Base-by-base conservation (phyloP, 495 filamentous ascomycete species). In the Cercophora scortea region DNA sequence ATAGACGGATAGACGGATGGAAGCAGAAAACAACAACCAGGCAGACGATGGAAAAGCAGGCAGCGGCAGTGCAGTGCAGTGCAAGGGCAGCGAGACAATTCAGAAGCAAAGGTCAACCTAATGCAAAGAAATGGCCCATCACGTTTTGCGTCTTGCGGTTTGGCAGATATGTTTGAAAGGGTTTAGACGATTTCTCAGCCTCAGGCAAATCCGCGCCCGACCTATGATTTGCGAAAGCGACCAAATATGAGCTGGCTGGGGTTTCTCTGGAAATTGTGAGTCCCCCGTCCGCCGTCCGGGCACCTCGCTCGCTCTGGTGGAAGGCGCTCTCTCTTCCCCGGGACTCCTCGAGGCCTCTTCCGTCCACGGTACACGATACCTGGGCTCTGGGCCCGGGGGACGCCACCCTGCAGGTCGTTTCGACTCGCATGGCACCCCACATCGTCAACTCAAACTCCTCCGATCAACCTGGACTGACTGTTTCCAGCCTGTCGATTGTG, bases 211-310 rank as follows among this genome's bases (percentile, higher is more conserved):
- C 60, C 42, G 47, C 45, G 49, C 39, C 53, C 33, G 15, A 42
- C 35, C 52, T 44, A 52, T 54, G 54, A 58, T 36, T 61, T 57
- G 62, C 60, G 62, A 61, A 61, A 60, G 53, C 49, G 55, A 58
- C 52, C 47, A 60, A 57, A 59, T 62, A 61, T 63, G 59, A 53
- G 55, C 60, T 64, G 62, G 64, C 57, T 62, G 55, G 63, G 63
- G 61, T 52, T 53, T 57, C 58, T 58, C 61, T 59, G 61, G 61
- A 61, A 59, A 65, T 57, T 54, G 17, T 34, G 17, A 25, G 2
- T 25, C 25, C 25, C 25, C 25, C 25, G 25, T 25, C 25, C 25
- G 25, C 25, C 25, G 25, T 25, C 25, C 25, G 25, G 25, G 25
- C 25, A 25, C 25, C 5, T 5, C 5, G 25, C 25, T 25, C 2